Evolutionary conservation across 1,139 yeast genomes (phyloP).

Genomic region (Torulaspora pretoriensis): DNA sequence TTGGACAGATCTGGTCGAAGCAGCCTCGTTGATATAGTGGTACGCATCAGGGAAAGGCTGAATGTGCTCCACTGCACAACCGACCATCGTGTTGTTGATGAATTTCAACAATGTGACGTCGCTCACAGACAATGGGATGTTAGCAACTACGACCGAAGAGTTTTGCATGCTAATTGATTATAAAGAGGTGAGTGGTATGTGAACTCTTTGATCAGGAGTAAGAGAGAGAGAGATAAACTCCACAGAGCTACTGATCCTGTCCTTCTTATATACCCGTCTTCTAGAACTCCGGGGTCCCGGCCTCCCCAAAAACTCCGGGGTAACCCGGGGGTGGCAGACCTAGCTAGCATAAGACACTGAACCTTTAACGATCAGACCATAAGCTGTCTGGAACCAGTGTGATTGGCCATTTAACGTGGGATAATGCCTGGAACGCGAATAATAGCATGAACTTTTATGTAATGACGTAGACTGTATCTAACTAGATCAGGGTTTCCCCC

Average conservation of each 20-base stretch:
- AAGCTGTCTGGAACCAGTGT: not conserved
- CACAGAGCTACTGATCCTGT: too few species aligned
- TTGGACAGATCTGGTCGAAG: constrained; percentile 21
- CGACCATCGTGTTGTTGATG: constrained; percentile 18
- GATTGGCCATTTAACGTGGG: not conserved
- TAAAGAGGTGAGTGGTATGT: not conserved
- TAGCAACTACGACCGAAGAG: constrained; percentile 50
- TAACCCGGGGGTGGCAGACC: not conserved
- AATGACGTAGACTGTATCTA: not conserved
- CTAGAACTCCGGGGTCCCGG: too few species aligned
- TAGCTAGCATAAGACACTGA: too few species aligned
- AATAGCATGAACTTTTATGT: not conserved
- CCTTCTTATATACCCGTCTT: not conserved
- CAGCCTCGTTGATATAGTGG: constrained; percentile 21
- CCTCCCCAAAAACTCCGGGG: not conserved
- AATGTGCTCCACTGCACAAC: constrained; percentile 17
- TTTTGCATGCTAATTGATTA: constrained; percentile 9
- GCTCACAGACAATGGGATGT: constrained; percentile 53
- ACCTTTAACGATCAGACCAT: too few species aligned
- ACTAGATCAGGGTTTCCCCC: constrained; percentile 71
- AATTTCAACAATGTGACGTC: constrained; percentile 59
- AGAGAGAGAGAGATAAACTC: too few species aligned
- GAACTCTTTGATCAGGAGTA: not conserved
- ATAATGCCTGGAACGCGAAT: not conserved
- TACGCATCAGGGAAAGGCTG: constrained; percentile 26